phyloP scores from a whole-genome alignment of 2,329 filamentous ascomycete species.

The Ophiostoma sp. region DNA sequence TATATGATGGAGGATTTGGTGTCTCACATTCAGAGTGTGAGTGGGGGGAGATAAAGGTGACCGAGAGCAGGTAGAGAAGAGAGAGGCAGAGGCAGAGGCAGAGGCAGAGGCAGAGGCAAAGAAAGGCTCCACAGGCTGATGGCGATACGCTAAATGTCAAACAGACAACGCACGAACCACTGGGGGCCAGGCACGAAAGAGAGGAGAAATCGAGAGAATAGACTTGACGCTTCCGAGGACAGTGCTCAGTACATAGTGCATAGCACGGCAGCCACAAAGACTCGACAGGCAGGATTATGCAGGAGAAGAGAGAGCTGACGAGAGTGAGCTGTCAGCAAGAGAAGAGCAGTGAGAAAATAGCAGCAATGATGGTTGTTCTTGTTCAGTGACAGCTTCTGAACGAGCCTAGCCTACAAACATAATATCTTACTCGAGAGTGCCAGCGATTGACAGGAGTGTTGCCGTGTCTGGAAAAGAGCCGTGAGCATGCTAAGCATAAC shows the following conservation, averaged over 20 bases:
- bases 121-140: not conserved
- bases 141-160: constrained; percentile 1
- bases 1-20: not conserved
- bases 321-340: not conserved
- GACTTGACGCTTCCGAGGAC: not conserved
- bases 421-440: too few species aligned
- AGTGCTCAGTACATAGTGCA: too few species aligned
- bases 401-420: not conserved
- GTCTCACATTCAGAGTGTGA: constrained; percentile 11
- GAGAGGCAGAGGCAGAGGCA: not conserved
- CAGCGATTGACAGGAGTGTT: constrained; percentile 10
- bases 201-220: not conserved
- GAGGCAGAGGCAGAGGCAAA: not conserved
- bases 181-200: not conserved
- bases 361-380: not conserved
- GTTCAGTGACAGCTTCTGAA: not conserved
- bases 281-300: not conserved
- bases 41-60: not conserved
- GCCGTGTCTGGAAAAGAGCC: not conserved
- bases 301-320: not conserved
- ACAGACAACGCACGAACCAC: constrained; percentile 11
- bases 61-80: not conserved
- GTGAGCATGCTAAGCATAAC: not conserved
- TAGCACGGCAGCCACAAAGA: too few species aligned
- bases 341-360: not conserved